Conservation (phyloP, 768 basidiomycete species). For the Lactifluus hygrophoroides region DNA sequence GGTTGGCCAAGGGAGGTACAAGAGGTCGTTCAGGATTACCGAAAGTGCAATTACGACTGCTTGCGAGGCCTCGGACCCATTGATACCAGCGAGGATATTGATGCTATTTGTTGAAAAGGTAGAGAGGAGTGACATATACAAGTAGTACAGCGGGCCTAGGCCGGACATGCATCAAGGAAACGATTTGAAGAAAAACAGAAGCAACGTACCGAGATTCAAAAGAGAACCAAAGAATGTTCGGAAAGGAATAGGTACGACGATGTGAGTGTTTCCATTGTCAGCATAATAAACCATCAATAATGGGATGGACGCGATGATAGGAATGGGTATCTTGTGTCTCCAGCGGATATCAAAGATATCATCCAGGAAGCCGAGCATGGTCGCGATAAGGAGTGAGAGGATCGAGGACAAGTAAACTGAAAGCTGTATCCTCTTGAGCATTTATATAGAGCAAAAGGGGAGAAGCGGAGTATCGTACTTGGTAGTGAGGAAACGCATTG, state of each 20-base stretch:
- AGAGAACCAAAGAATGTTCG: constrained; percentile 65
- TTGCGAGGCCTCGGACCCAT: constrained; percentile 92
- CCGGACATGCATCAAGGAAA: neutral
- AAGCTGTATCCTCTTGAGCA: constrained; percentile 40
- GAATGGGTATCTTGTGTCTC: constrained; percentile 96
- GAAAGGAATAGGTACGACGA: constrained; percentile 84
- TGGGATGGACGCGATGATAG: constrained; percentile 91
- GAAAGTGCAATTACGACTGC: constrained; percentile 87
- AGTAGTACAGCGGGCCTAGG: constrained; percentile 85
- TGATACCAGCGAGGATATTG: constrained; percentile 97
- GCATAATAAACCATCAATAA: constrained; percentile 95
- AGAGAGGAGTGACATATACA: constrained; percentile 93
- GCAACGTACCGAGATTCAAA: constrained; percentile 72
- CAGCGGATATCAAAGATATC: constrained; percentile 98
- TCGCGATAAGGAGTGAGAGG: constrained; percentile 86
- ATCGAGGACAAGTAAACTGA: constrained; percentile 89
- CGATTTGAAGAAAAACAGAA: neutral
- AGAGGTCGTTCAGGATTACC: constrained; percentile 82
- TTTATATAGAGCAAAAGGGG: neutral
- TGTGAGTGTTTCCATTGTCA: constrained; percentile 85
- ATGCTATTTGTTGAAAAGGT: constrained; percentile 97
- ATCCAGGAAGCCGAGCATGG: constrained; percentile 91
- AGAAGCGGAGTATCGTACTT: constrained; percentile 39
- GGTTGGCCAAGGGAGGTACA: constrained; percentile 88
- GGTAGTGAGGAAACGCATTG: constrained; percentile 68